phyloP scores from a whole-genome alignment of 2,329 filamentous ascomycete genomes.

The Colletotrichum spinosum region DNA sequence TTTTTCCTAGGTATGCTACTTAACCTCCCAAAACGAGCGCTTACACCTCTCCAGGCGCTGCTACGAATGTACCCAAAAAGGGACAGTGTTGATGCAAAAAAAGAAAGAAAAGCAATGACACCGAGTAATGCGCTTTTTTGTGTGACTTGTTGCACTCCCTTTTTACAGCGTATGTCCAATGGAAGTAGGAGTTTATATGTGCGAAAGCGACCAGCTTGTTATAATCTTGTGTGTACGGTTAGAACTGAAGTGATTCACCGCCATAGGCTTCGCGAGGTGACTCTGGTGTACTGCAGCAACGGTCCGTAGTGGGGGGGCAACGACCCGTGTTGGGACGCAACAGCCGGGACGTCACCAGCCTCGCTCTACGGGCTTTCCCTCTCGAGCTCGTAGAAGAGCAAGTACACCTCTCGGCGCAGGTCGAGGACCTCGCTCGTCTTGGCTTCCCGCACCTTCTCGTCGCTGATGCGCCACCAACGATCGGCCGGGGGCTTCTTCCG shows the following conservation, averaged over 20 bases:
- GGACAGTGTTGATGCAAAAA: constrained; percentile 2
- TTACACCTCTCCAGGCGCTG: not conserved
- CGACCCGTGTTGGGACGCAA: constrained; percentile 9
- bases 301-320: constrained; percentile 30
- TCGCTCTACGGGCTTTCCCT: constrained; percentile 47
- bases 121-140: constrained; percentile 26
- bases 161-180: constrained; percentile 6
- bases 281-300: constrained; percentile 20
- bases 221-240: not conserved
- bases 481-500: constrained; percentile 71
- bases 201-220: not conserved
- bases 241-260: not conserved
- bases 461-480: constrained; percentile 97
- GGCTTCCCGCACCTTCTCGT: constrained; percentile 95
- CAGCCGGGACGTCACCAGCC: constrained; percentile 34
- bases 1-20: not conserved
- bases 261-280: constrained; percentile 24
- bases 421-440: constrained; percentile 91
- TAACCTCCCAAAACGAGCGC: not conserved
- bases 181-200: constrained; percentile 4
- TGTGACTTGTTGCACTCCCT: not conserved
- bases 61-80: not conserved
- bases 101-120: constrained; percentile 4
- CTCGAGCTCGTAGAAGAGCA: constrained; percentile 95
- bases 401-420: constrained; percentile 96